Evolutionary conservation across 2,329 filamentous ascomycete genomes (phyloP).

Genomic region (Diplodia sapinea): DNA sequence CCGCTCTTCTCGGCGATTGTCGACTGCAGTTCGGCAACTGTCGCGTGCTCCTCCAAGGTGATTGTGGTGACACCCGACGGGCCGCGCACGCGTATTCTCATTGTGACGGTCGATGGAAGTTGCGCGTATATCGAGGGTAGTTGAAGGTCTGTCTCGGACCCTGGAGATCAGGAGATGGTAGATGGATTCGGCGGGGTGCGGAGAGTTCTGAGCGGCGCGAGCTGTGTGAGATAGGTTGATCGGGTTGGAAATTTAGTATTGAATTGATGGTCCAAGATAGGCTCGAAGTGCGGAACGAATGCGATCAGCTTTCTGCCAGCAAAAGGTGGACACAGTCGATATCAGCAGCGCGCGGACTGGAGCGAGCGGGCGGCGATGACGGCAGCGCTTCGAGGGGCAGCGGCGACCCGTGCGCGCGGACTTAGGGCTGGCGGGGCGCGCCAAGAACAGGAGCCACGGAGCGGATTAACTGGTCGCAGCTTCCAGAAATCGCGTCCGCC

Average conservation of each 20-base stretch:
- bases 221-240: neutral
- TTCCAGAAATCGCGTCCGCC: slow-evolving; percentile 30
- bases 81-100: slow-evolving; percentile 77
- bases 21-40: slow-evolving; percentile 65
- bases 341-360: neutral
- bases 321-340: neutral
- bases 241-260: neutral
- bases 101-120: slow-evolving; percentile 50
- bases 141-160: neutral
- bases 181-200: slow-evolving; percentile 11
- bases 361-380: slow-evolving; percentile 14
- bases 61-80: slow-evolving; percentile 75
- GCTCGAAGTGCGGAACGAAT: neutral
- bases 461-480: slow-evolving; percentile 27
- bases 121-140: neutral
- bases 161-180: neutral
- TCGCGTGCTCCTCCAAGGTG: slow-evolving; percentile 70
- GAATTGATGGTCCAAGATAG: neutral
- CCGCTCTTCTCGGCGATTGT: slow-evolving; percentile 69
- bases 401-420: neutral
- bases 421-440: slow-evolving; percentile 5
- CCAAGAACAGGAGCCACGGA: neutral
- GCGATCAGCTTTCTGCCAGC: neutral
- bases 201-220: neutral
- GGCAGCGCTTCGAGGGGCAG: slow-evolving; percentile 8